These are phyloP conservation scores for Fusarium sororula DNA, from an alignment of 2,329 filamentous ascomycete species.

Conservation along the genomic window DNA sequence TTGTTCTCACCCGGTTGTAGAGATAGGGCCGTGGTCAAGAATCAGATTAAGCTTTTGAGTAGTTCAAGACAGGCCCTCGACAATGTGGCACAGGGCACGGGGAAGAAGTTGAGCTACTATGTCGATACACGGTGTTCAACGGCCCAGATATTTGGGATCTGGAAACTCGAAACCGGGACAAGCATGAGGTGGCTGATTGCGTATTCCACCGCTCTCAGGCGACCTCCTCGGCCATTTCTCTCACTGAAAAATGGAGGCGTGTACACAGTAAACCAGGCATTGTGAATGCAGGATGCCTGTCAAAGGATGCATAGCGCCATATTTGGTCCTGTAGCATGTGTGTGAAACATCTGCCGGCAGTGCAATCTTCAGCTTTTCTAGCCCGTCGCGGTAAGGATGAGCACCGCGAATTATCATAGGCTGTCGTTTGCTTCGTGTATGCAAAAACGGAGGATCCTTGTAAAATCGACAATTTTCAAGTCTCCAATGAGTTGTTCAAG, in stretches of 20 bases:
- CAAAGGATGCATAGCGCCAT: slow-evolving; percentile 36
- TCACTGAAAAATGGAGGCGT: slow-evolving; percentile 17
- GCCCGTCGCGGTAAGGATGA: slow-evolving; percentile 27
- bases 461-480: slow-evolving; percentile 22
- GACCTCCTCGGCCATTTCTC: neutral
- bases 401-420: slow-evolving; percentile 12
- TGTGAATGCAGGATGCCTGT: slow-evolving; percentile 31
- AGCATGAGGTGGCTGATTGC: neutral
- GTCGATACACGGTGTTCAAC: neutral
- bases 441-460: slow-evolving; percentile 37
- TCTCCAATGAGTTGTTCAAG: slow-evolving; percentile 13
- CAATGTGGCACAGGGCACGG: slow-evolving; percentile 20
- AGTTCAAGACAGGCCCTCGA: slow-evolving; percentile 30
- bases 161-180: neutral
- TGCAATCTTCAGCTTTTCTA: slow-evolving; percentile 38
- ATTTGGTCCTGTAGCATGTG: slow-evolving; percentile 28
- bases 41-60: slow-evolving; percentile 23
- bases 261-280: slow-evolving; percentile 26
- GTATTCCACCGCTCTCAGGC: neutral
- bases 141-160: neutral
- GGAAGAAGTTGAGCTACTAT: slow-evolving; percentile 16
- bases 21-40: neutral
- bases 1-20: neutral
- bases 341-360: slow-evolving; percentile 41
- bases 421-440: slow-evolving; percentile 35